Percentiles rank a stretch among this genome's conserved stretches.
These are phyloP conservation scores for Oryza rufipogon DNA, from an alignment of 176 grass and related monocot species.

Conservation along the genomic window DNA sequence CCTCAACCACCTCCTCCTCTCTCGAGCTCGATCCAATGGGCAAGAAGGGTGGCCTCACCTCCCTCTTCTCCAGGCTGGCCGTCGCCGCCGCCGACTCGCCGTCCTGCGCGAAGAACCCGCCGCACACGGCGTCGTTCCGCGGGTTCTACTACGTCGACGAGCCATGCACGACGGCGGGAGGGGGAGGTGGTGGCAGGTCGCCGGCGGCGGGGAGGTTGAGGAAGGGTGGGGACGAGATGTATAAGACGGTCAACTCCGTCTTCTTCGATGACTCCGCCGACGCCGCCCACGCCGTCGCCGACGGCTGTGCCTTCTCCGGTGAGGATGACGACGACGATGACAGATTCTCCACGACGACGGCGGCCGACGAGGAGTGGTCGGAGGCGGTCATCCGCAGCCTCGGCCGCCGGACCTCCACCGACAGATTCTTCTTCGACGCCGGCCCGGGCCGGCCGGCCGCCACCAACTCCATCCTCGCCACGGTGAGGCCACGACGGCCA, in stretches of 20 bases:
- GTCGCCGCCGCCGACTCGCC: constrained; percentile 37
- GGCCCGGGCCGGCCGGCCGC: constrained; percentile 22
- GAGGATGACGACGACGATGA: constrained; percentile 22
- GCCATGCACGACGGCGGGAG: constrained; percentile 17
- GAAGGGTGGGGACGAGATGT: constrained; percentile 25
- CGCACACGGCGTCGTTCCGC: constrained; percentile 61
- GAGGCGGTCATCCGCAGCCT: constrained; percentile 60
- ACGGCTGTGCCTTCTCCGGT: neutral
- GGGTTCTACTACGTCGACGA: constrained; percentile 25
- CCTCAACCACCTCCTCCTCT: neutral
- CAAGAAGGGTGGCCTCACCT: constrained; percentile 52
- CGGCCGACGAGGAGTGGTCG: constrained; percentile 42
- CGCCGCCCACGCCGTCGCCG: neutral
- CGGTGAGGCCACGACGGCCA: neutral
- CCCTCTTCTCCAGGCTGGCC: constrained; percentile 59
- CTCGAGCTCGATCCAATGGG: constrained; percentile 29
- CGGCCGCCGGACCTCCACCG: constrained; percentile 30
- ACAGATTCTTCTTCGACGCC: constrained; percentile 69
- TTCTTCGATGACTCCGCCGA: constrained; percentile 51
- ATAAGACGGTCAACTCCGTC: constrained; percentile 65
- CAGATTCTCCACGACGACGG: constrained; percentile 27
- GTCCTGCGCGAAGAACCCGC: neutral
- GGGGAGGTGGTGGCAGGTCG: neutral
- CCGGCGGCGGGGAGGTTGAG: neutral
- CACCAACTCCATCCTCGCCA: constrained; percentile 47